phyloP scores from a whole-genome alignment of 306 rosid species.

The Begonia peltatifolia region DNA sequence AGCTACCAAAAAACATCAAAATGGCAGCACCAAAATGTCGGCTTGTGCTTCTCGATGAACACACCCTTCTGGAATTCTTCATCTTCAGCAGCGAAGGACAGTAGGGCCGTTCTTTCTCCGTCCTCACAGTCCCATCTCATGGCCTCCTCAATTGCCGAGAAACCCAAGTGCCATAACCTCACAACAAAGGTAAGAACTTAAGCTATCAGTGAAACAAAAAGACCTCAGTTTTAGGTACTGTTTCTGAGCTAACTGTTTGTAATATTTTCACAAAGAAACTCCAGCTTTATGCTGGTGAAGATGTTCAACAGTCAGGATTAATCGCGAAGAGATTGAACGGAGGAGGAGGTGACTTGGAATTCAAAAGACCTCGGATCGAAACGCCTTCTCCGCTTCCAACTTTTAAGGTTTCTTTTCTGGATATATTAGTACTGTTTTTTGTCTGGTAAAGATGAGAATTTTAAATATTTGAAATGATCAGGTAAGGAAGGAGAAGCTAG shows the following conservation, averaged over 20 bases:
- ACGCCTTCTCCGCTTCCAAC: slow-evolving; percentile 94
- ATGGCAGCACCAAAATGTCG: slow-evolving; percentile 34
- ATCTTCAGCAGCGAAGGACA: slow-evolving; percentile 3
- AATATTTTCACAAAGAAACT: slow-evolving; percentile 4
- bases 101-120: slow-evolving; percentile 1
- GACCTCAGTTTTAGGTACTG: background rate
- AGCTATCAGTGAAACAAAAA: background rate
- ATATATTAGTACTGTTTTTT: background rate
- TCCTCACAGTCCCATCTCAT: slow-evolving; percentile 34
- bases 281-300: slow-evolving; percentile 41
- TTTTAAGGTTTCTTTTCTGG: slow-evolving; percentile 48
- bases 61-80: slow-evolving; percentile 78
- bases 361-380: slow-evolving; percentile 81
- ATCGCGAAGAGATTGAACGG: slow-evolving; percentile 20
- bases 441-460: slow-evolving; percentile 5
- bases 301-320: slow-evolving; percentile 33
- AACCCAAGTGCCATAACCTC: slow-evolving; percentile 26
- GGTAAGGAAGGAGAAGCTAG: slow-evolving; percentile 97
- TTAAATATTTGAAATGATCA: slow-evolving; percentile 11
- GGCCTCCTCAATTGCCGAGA: slow-evolving; percentile 27
- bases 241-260: background rate
- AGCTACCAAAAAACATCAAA: slow-evolving; percentile 27
- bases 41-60: slow-evolving; percentile 48
- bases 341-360: slow-evolving; percentile 19
- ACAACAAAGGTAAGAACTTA: slow-evolving; percentile 36